A percentile compares a stretch with the other conserved stretches of the same genome.
Evolutionary conservation across 352 stramenopile species (phyloP).

Genomic region (Pythium periplocum): DNA sequence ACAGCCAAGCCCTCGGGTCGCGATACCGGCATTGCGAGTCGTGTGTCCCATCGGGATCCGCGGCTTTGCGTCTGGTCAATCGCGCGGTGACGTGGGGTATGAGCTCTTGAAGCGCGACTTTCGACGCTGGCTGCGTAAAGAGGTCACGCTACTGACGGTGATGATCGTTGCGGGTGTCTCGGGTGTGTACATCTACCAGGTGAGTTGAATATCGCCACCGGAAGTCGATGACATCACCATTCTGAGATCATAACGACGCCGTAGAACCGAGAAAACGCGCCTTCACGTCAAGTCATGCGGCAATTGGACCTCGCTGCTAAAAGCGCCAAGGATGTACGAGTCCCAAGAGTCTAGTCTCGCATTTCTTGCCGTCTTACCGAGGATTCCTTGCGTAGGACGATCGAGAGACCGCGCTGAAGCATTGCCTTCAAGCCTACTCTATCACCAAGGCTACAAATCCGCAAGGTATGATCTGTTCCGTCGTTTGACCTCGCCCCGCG

Average conservation of each 20-base stretch:
- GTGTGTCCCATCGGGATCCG: background rate
- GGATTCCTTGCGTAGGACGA: slow-evolving; percentile 24
- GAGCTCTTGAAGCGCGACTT: slow-evolving; percentile 64
- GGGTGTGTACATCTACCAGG: slow-evolving; percentile 67
- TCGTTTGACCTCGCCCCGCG: background rate
- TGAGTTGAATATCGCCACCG: slow-evolving; percentile 9
- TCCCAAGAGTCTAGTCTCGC: background rate
- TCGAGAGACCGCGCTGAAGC: slow-evolving; percentile 45
- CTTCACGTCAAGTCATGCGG: slow-evolving; percentile 44
- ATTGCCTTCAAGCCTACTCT: slow-evolving; percentile 63
- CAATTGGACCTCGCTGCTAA: slow-evolving; percentile 44
- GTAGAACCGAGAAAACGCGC: slow-evolving; percentile 57
- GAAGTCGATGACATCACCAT: slow-evolving; percentile 3
- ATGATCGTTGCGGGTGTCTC: slow-evolving; percentile 40
- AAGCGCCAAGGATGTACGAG: slow-evolving; percentile 35
- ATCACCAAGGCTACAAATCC: slow-evolving; percentile 60
- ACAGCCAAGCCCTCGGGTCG: too few relatives aligned
- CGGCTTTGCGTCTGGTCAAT: slow-evolving; percentile 2
- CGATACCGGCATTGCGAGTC: too few relatives aligned
- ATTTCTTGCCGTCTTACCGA: background rate
- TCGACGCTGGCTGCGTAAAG: slow-evolving; percentile 45
- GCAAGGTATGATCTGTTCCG: slow-evolving; percentile 29
- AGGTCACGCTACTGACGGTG: slow-evolving; percentile 35
- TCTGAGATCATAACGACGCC: background rate
- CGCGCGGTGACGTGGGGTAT: slow-evolving; percentile 10